Evolutionary conservation across 2,329 filamentous ascomycete genomes (phyloP).

Genomic region (Drechslerella dactyloides): DNA sequence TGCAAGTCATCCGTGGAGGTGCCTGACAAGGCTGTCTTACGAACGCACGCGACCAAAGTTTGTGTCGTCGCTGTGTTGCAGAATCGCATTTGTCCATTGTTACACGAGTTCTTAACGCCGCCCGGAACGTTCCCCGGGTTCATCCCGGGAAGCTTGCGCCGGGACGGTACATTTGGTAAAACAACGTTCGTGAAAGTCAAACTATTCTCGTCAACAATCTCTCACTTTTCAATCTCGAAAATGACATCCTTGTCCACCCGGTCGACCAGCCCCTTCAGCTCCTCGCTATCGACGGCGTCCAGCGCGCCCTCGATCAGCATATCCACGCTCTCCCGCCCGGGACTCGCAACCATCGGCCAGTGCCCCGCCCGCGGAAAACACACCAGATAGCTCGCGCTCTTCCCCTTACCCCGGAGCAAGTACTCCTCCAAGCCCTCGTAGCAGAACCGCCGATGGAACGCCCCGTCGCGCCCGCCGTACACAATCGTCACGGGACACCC

Average conservation of each 20-base stretch:
- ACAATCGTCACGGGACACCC: conserved; percentile 44
- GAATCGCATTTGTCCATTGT: too few relatives aligned
- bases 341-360: conserved; percentile 45
- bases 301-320: conserved; percentile 43
- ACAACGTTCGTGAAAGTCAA: neutral
- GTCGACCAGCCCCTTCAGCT: conserved; percentile 39
- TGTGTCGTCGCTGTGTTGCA: too few relatives aligned
- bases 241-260: conserved; percentile 30
- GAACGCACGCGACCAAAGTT: too few relatives aligned
- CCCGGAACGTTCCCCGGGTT: too few relatives aligned
- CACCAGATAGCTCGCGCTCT: conserved; percentile 37
- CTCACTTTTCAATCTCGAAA: conserved; percentile 45
- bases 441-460: conserved; percentile 42
- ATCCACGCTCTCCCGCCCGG: conserved; percentile 37
- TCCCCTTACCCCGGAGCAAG: conserved; percentile 8
- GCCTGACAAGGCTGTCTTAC: too few relatives aligned
- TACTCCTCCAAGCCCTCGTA: conserved; percentile 48
- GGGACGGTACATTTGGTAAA: too few relatives aligned
- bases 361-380: conserved; percentile 35
- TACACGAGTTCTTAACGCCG: too few relatives aligned
- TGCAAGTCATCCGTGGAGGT: too few relatives aligned
- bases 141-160: too few relatives aligned
- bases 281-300: conserved; percentile 29
- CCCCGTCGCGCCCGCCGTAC: conserved; percentile 23
- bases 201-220: neutral